Conservation (phyloP, 129 eudicot genomes). For the Kitagawia praeruptora region DNA sequence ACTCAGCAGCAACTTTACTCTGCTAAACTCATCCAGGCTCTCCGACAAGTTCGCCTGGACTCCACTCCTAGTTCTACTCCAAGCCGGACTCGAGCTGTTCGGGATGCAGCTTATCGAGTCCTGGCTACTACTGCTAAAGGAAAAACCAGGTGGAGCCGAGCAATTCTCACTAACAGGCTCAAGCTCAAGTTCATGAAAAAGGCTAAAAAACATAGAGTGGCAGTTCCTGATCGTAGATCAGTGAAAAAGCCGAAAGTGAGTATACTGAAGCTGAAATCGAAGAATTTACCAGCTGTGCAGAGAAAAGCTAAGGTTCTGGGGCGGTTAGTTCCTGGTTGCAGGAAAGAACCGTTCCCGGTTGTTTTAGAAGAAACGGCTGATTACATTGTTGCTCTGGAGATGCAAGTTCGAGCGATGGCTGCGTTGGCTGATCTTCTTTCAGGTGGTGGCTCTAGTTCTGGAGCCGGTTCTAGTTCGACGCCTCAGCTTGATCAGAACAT, state of each 20-base stretch:
- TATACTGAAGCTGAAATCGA: conserved; percentile 48
- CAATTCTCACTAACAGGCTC: conserved; percentile 59
- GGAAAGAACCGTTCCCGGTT: conserved; percentile 31
- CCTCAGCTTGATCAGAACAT: conserved; percentile 5
- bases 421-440: conserved; percentile 61
- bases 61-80: conserved; percentile 18
- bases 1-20: conserved; percentile 69
- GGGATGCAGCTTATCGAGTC: conserved; percentile 70
- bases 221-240: conserved; percentile 28
- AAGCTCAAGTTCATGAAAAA: conserved; percentile 67
- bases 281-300: conserved; percentile 59
- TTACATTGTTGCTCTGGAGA: conserved; percentile 46
- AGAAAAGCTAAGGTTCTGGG: conserved; percentile 58
- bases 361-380: conserved; percentile 42
- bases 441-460: conserved; percentile 28
- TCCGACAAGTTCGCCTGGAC: conserved; percentile 52
- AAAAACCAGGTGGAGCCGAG: conserved; percentile 87
- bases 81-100: conserved; percentile 50
- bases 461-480: conserved; percentile 25
- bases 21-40: conserved; percentile 66
- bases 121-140: conserved; percentile 75
- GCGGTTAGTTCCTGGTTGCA: conserved; percentile 73
- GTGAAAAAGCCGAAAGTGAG: conserved; percentile 51
- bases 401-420: conserved; percentile 70
- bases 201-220: conserved; percentile 31